phyloP scores from a whole-genome alignment of 1,284 basidiomycete species.

The Ustilago hordei region DNA sequence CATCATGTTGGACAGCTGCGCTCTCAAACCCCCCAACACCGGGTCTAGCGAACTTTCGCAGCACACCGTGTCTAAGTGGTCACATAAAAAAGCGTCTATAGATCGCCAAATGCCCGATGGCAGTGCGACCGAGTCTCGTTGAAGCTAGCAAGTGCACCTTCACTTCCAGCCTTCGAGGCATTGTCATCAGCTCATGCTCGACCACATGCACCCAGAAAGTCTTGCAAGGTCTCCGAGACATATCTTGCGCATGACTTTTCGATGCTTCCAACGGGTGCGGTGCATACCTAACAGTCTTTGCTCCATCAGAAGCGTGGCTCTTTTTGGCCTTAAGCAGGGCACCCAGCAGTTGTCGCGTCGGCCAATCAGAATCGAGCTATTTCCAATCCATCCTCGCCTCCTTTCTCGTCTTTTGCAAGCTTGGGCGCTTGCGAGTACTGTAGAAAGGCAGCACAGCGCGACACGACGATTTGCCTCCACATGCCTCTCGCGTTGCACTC shows the following conservation, averaged over 20 bases:
- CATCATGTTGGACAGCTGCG: background rate
- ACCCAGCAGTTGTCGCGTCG: background rate
- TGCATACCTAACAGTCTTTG: background rate
- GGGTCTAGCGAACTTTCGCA: no score
- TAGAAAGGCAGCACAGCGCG: slow-evolving; percentile 3
- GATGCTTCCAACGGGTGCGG: background rate
- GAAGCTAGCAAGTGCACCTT: background rate
- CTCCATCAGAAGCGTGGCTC: background rate
- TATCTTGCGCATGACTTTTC: background rate
- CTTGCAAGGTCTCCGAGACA: background rate
- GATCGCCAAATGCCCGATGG: slow-evolving; percentile 1
- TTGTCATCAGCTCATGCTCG: background rate
- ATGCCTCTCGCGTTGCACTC: slow-evolving; percentile 22
- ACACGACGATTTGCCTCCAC: slow-evolving; percentile 2
- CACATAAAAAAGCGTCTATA: no score
- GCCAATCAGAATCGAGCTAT: slow-evolving; percentile 49
- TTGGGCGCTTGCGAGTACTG: no score
- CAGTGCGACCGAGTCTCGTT: background rate
- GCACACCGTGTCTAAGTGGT: no score
- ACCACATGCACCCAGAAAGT: background rate
- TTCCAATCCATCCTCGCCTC: slow-evolving; percentile 25
- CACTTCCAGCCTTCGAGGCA: background rate
- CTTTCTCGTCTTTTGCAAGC: background rate
- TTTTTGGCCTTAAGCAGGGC: background rate
- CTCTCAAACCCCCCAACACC: background rate